phyloP scores from a whole-genome alignment of 306 rosid genomes.

The Cucurbita moschata region DNA sequence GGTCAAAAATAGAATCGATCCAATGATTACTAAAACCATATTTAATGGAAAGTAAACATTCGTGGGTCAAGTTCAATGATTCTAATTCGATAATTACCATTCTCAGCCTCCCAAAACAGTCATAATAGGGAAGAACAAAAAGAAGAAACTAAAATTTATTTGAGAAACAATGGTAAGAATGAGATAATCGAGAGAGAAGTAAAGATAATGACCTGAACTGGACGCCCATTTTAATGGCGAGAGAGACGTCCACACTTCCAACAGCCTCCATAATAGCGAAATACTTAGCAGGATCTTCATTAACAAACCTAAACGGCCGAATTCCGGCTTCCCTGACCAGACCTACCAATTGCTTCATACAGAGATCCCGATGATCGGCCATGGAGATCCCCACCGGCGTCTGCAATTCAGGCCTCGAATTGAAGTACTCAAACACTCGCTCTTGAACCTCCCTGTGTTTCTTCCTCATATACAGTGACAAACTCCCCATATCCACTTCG shows the following conservation, averaged over 20 bases:
- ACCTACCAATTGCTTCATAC: slow-evolving; percentile 65
- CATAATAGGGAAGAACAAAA: too few relatives aligned
- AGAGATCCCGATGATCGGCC: slow-evolving; percentile 57
- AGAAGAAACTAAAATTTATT: not conserved
- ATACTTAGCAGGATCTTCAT: slow-evolving; percentile 51
- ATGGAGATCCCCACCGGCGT: slow-evolving; percentile 72
- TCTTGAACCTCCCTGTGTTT: slow-evolving; percentile 64
- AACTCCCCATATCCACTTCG: slow-evolving; percentile 19
- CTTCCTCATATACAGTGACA: slow-evolving; percentile 43
- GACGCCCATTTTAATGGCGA: slow-evolving; percentile 84
- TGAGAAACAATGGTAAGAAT: too few relatives aligned
- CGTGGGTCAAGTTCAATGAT: too few relatives aligned
- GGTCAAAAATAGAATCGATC: not conserved
- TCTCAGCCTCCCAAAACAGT: too few relatives aligned
- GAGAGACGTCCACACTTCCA: slow-evolving; percentile 77
- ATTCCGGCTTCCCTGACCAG: slow-evolving; percentile 68
- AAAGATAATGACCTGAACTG: slow-evolving; percentile 51
- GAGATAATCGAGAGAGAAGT: not conserved
- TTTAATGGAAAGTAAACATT: too few relatives aligned
- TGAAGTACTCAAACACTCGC: slow-evolving; percentile 41
- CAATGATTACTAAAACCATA: too few relatives aligned
- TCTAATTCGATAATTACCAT: too few relatives aligned
- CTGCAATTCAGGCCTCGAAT: slow-evolving; percentile 55
- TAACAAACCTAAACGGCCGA: slow-evolving; percentile 39
- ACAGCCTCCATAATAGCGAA: slow-evolving; percentile 73